phyloP scores from a whole-genome alignment of 371 early-diverging fungal species.

The Rhizopus sp. region DNA sequence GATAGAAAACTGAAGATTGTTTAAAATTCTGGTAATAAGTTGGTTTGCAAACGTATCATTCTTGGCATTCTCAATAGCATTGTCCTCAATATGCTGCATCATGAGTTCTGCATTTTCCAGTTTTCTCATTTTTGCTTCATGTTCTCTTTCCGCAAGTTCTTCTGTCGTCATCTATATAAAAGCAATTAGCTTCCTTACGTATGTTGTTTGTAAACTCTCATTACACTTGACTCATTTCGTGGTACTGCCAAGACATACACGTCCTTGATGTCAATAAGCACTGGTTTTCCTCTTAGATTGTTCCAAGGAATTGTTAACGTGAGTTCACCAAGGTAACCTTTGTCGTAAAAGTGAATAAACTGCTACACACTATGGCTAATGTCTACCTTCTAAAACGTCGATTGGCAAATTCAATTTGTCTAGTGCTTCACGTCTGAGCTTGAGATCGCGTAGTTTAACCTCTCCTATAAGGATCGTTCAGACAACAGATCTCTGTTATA shows the following conservation, averaged over 20 bases:
- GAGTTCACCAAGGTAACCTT: conserved; percentile 91
- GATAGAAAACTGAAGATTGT: conserved; percentile 94
- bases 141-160: conserved; percentile 78
- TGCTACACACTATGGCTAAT: not conserved
- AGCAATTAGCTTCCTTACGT: not conserved
- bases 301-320: conserved; percentile 95
- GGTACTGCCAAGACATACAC: conserved; percentile 89
- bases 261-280: conserved; percentile 85
- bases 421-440: conserved; percentile 87
- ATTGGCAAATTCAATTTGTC: conserved; percentile 94
- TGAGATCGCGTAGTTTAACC: conserved; percentile 91
- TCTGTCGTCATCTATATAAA: conserved; percentile 69
- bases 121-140: conserved; percentile 81
- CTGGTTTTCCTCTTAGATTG: conserved; percentile 93
- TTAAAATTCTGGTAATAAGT: conserved; percentile 90
- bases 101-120: conserved; percentile 80
- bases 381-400: conserved; percentile 88
- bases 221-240: conserved; percentile 72
- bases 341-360: not conserved
- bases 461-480: conserved; percentile 66
- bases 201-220: not conserved
- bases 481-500: not conserved
- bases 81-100: conserved; percentile 25
- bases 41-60: conserved; percentile 81
- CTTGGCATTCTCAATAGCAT: conserved; percentile 61